Base-by-base conservation (phyloP, 139 green algal species). In the Tetratostichococcus sp. region DNA sequence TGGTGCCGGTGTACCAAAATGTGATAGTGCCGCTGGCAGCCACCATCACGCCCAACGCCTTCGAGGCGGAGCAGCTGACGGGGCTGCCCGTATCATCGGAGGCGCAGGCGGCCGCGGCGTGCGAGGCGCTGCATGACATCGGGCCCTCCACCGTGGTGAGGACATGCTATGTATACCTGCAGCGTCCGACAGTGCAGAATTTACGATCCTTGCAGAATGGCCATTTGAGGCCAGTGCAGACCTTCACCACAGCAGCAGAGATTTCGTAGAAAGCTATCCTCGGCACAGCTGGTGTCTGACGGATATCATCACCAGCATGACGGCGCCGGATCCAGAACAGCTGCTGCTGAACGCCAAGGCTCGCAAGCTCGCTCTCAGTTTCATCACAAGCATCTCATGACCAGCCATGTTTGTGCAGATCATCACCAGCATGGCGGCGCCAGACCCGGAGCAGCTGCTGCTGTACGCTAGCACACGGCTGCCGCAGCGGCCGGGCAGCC, bases 31-130 rank as follows among this genome's bases (percentile, higher is more conserved):
- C 90, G 0, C 71, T 93, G 1, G 90, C 91, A 0, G 84, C 77
- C 1, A 65, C 97, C 0, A 35, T 98, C 30, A 94, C 91, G 1
- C 94, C 94, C 65, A 98, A 98, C 76, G 86, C 88, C 74, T 97
- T 93, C 80, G 94, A 98, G 76, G 89, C 89, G 30, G 91, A 97
- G 81, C 77, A 89, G 67, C 82, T 98, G 33, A 90, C 89, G 1
- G 90, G 86, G 2, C 66, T 80, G 2, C 22, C 35, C 14, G 92
- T 97, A 3, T 28, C 0, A n/a, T 89, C 39, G 65, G 74, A 89
- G 32, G 69, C 42, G 0, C 78, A 87, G 14, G 93, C 88, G 5
- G 33, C 94, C 33, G 65, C 35, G 0, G 92, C 87, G 0, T 95
- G 89, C 72, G 35, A 78, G 0, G 30, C 50, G 43, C 80, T 97